Percentiles rank a stretch among this genome's conserved stretches.
Conservation (phyloP, 352 stramenopile genomes). For the Globisporangium abappressorium region DNA sequence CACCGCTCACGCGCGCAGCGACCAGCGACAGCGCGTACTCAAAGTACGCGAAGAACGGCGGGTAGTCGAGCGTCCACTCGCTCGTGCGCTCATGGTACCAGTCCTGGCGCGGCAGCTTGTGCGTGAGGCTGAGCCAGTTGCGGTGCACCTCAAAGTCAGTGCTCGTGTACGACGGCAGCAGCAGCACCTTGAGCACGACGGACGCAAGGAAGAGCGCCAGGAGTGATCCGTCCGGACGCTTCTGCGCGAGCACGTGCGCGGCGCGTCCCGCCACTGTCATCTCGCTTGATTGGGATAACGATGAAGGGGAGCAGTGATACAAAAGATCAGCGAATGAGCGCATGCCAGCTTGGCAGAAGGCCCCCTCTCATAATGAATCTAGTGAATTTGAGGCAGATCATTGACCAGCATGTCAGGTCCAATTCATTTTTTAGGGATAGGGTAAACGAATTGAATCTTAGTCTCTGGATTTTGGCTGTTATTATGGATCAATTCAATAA, state of each 20-base stretch:
- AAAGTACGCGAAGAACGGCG: conserved; percentile 97
- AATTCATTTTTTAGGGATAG: too few relatives aligned
- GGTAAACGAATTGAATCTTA: too few relatives aligned
- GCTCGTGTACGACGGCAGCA: conserved; percentile 92
- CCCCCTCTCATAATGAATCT: too few relatives aligned
- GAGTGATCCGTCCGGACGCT: conserved; percentile 37
- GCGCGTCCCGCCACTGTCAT: not conserved
- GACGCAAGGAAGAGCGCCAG: conserved; percentile 48
- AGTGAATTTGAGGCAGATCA: too few relatives aligned
- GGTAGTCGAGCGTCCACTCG: conserved; percentile 98
- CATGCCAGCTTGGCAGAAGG: not conserved
- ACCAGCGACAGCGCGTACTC: conserved; percentile 88
- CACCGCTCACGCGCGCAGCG: conserved; percentile 44
- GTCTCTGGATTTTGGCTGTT: too few relatives aligned
- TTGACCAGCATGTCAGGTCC: too few relatives aligned
- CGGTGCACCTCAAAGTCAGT: conserved; percentile 99
- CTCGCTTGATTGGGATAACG: not conserved
- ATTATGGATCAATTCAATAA: too few relatives aligned
- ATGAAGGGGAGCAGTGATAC: not conserved
- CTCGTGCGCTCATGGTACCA: conserved; percentile 97
- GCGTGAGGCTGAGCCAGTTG: conserved; percentile 97
- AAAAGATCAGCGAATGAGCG: conserved; percentile 8
- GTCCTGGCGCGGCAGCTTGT: conserved; percentile 71
- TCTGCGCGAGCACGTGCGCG: conserved; percentile 16
- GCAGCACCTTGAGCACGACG: conserved; percentile 82